A percentile compares a stretch with the other conserved stretches of the same genome.
These are phyloP conservation scores for Cyberlindnera mycetangii DNA, from an alignment of 805 yeast genomes.

Conservation along the genomic window DNA sequence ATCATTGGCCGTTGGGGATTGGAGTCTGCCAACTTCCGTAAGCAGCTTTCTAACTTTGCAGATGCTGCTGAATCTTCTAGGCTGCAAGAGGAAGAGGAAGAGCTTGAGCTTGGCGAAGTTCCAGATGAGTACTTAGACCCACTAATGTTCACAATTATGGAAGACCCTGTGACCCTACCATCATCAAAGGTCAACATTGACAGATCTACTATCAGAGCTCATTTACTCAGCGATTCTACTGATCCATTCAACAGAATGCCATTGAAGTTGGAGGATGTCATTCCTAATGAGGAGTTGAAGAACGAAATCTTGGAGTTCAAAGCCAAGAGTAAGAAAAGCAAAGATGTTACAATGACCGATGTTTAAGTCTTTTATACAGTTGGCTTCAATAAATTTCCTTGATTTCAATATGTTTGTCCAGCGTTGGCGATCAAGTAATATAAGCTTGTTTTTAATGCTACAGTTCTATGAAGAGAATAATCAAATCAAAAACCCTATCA, in stretches of 20 bases:
- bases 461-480: background rate
- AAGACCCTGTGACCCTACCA: slow-evolving; percentile 94
- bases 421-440: too few relatives aligned
- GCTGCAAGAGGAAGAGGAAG: slow-evolving; percentile 72
- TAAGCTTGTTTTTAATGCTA: background rate
- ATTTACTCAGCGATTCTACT: slow-evolving; percentile 88
- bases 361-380: slow-evolving; percentile 4
- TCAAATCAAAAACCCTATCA: slow-evolving; percentile 25
- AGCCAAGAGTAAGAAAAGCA: slow-evolving; percentile 10
- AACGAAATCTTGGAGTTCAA: slow-evolving; percentile 51
- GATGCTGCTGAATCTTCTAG: slow-evolving; percentile 60
- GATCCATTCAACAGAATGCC: slow-evolving; percentile 98
- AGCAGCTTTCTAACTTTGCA: slow-evolving; percentile 51
- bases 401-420: too few relatives aligned
- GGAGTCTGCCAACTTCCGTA: slow-evolving; percentile 48
- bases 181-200: slow-evolving; percentile 82
- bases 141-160: slow-evolving; percentile 92
- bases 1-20: slow-evolving; percentile 57
- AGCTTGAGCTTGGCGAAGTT: slow-evolving; percentile 82
- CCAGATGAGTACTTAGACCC: slow-evolving; percentile 98
- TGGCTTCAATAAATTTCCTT: too few relatives aligned
- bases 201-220: slow-evolving; percentile 88
- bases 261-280: slow-evolving; percentile 80
- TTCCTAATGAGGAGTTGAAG: slow-evolving; percentile 71
- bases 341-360: slow-evolving; percentile 16